Conservation (phyloP, 129 eudicot genomes). For the Tagetes erecta region DNA sequence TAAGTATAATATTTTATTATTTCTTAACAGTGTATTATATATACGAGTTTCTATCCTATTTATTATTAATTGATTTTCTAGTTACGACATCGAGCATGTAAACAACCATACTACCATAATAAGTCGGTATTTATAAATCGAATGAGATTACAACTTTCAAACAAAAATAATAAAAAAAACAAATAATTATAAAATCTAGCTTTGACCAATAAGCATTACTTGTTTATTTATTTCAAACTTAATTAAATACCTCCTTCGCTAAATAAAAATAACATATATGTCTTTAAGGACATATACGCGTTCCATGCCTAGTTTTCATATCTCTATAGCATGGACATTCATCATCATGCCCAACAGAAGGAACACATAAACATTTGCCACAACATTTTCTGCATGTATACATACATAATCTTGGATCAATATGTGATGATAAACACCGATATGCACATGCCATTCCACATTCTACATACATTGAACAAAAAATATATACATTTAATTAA, state of each 20-base stretch:
- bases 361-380: neutral
- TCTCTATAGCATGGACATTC: neutral
- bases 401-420: neutral
- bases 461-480: neutral
- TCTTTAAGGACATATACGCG: neutral
- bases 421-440: neutral
- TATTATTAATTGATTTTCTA: too few species aligned
- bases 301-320: neutral
- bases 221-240: neutral
- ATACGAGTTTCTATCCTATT: too few species aligned
- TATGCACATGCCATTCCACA: neutral
- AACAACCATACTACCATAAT: too few species aligned
- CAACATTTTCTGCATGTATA: neutral
- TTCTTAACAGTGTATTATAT: too few species aligned
- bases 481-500: neutral
- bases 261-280: neutral
- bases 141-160: too few species aligned
- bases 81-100: too few species aligned
- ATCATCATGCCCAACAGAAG: neutral
- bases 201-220: too few species aligned
- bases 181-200: too few species aligned
- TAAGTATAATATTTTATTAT: too few species aligned
- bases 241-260: neutral
- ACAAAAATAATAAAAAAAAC: too few species aligned
- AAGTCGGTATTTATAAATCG: too few species aligned